Base-by-base conservation (phyloP, 805 yeast genomes). In the Nakazawaea sp. region DNA sequence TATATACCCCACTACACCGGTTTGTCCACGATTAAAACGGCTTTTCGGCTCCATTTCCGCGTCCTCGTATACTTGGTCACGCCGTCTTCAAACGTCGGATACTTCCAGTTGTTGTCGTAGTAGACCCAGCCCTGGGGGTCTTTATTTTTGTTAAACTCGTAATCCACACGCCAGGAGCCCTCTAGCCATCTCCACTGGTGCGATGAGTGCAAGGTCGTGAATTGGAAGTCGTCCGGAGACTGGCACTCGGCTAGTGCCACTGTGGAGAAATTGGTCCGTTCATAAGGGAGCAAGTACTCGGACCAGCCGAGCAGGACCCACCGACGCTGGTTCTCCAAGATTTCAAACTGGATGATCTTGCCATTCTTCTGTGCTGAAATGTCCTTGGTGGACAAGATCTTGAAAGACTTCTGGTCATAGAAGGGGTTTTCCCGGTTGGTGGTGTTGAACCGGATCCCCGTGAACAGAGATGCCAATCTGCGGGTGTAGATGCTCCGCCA, bases 241-340 rank as follows among this genome's bases (percentile, higher is more conserved):
- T 55, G 33, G 18, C 57, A 43, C 40, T 53, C 45, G 38, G 50
- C 53, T 8, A 58, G 56, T 11, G 61, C 52, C 19, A 58, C 68
- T 41, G 63, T 66, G 29, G 79, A 72, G 45, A 57, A 77, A 15
- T 62, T 57, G 1, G 72, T 47, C 18, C 81, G 47, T 43, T 77
- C 83, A 39, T 63, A 59, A 2, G 82, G 81, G 4, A 75, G 46
- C 26, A 75, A 49, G 13, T 59, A 55, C 33, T 64, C 61, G 27
- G 69, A 54, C 82, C 82, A 77, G 5, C 82, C 84, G 13, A 76
- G 42, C 1, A 78, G 81, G 3, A 76, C 25, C 81, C 82, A 75
- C 32, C 81, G 56, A 45, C 85, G 59, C 49, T 78, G 77, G 45
- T 77, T 71, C 46, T 78, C 79, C 27, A 70, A 49, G 1, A 77